Evolutionary conservation across 441 rosid genomes (phyloP).

Genomic region (Syzygium malaccense): DNA sequence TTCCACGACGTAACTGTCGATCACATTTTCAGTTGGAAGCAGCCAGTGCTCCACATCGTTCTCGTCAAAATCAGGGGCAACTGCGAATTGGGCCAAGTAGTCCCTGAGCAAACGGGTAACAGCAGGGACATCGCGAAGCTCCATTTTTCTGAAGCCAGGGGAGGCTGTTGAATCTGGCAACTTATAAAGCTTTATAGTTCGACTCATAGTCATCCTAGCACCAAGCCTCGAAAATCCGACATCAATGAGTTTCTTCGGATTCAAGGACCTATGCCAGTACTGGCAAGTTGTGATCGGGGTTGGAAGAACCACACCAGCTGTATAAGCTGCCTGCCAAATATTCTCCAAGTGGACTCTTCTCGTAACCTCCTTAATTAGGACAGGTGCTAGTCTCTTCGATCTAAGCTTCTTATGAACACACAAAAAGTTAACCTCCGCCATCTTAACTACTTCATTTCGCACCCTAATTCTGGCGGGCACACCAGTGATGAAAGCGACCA

Average conservation of each 20-base stretch:
- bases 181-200: conserved; percentile 84
- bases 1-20: conserved; percentile 85
- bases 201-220: conserved; percentile 92
- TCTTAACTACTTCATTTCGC: conserved; percentile 60
- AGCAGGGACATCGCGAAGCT: conserved; percentile 78
- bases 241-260: conserved; percentile 94
- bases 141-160: conserved; percentile 93
- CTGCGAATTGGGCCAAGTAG: conserved; percentile 63
- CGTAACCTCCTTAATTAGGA: conserved; percentile 94
- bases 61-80: conserved; percentile 89
- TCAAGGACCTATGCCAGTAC: conserved; percentile 95
- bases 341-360: conserved; percentile 91
- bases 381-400: conserved; percentile 91
- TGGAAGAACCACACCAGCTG: conserved; percentile 91
- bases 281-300: conserved; percentile 89
- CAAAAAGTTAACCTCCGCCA: conserved; percentile 95
- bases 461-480: conserved; percentile 87
- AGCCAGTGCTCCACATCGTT: conserved; percentile 92
- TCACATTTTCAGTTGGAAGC: conserved; percentile 71
- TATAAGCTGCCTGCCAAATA: conserved; percentile 95
- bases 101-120: conserved; percentile 70
- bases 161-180: conserved; percentile 65
- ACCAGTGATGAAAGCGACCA: conserved; percentile 90
- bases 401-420: conserved; percentile 97
- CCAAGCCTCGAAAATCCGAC: conserved; percentile 95